These are phyloP conservation scores for Sporothrix euskadiensis DNA, from an alignment of 2,329 filamentous ascomycete species.

Conservation along the genomic window DNA sequence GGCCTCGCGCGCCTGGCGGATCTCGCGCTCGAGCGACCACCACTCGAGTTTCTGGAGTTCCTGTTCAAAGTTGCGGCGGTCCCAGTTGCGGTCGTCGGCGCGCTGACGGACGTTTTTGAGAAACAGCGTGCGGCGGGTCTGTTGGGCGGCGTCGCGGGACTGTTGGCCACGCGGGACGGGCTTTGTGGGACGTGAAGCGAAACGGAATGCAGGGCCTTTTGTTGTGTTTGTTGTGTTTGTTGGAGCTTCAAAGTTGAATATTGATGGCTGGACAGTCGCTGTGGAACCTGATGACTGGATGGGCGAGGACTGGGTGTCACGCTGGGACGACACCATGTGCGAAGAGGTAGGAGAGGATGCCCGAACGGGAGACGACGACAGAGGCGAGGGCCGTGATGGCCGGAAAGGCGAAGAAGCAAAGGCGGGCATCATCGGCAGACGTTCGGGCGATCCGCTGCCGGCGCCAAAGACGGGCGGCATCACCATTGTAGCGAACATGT, in stretches of 20 bases:
- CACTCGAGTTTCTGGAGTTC: conserved; percentile 49
- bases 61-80: conserved; percentile 63
- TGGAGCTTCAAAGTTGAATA: neutral
- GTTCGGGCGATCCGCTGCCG: conserved; percentile 40
- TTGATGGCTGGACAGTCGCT: neutral
- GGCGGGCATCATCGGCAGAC: conserved; percentile 47
- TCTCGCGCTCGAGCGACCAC: conserved; percentile 43
- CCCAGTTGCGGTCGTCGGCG: conserved; percentile 60
- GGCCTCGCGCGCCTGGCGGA: conserved; percentile 43
- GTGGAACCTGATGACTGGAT: conserved; percentile 33
- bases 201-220: conserved; percentile 44
- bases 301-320: conserved; percentile 50
- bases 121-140: conserved; percentile 67
- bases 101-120: conserved; percentile 65
- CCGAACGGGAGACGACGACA: conserved; percentile 60
- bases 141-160: conserved; percentile 61
- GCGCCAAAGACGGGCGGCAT: conserved; percentile 25
- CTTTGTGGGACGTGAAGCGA: conserved; percentile 57
- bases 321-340: conserved; percentile 28
- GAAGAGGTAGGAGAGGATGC: conserved; percentile 46
- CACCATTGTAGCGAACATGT: conserved; percentile 31
- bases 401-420: conserved; percentile 42
- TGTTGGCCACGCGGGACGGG: conserved; percentile 61
- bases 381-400: conserved; percentile 55
- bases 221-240: neutral